Evolutionary conservation across 495 filamentous ascomycete genomes (phyloP), one percentile per base, ranked within the genome.

Genomic region (Penicillium ochrochloron): DNA sequence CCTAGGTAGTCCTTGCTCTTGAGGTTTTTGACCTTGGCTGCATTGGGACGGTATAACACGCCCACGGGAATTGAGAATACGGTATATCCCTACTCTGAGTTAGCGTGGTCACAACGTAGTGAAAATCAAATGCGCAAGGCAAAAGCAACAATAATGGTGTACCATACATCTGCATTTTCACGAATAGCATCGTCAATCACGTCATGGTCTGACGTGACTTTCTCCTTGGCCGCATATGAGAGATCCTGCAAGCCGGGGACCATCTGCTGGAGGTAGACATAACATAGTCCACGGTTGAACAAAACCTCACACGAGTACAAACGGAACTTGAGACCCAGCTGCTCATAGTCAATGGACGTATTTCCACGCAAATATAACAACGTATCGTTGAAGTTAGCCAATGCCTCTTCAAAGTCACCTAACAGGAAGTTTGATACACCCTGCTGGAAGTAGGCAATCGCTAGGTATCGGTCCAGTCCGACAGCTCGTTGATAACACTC

Each of bases 361-460:
- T 99, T 98, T 51, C 95, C 95, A 69, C 95, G 88, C 58, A 99
- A 88, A 76, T 97, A 98, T 34, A 97, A 81, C 59, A 99, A 81
- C 5, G 96, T 97, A 67, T 99, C 95, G 78, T 99, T 99, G 86
- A 99, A 99, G 80, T 99, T 98, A 57, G 93, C 93, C 63, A 98
- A 80, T 54, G 95, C 95, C 77, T 98, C 96, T 70, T 97, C 94
- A 73, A 97, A 99, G 75, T 99, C 96, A 60, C 93, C 94, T 37
- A 97, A 84, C 56, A 99, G 80, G 80, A 99, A 99, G 76, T 98
- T 99, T 39, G 96, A 98, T 1, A 99, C 95, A 29, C 95, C 95
- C 78, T 98, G 92, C 71, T 99, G 95, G 78, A 99, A 99, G 75
- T 97, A 99, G 33, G 95, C 96, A 55, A 99, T 92, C 52, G 95